Conservation (phyloP, 306 rosid genomes). For the Senna tora region DNA sequence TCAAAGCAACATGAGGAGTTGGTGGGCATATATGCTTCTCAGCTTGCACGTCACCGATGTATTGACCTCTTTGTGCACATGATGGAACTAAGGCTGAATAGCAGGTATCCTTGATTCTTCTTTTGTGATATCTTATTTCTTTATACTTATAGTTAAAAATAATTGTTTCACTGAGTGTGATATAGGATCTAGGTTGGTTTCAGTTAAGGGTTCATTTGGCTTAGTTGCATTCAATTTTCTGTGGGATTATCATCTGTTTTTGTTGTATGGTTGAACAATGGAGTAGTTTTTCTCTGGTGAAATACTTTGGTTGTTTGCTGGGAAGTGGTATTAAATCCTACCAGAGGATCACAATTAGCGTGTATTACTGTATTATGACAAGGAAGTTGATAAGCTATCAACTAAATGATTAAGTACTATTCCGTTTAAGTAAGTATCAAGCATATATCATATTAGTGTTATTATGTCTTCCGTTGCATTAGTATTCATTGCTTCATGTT, state of each 20-base stretch:
- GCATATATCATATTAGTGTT: neutral
- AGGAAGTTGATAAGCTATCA: slow-evolving; percentile 26
- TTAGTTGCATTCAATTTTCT: neutral
- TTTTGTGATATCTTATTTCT: neutral
- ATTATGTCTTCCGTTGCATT: neutral
- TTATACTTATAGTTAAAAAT: neutral
- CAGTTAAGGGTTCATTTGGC: neutral
- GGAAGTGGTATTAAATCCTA: neutral
- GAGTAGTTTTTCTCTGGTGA: neutral
- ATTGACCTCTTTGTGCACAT: slow-evolving; percentile 89
- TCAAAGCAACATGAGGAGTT: slow-evolving; percentile 90
- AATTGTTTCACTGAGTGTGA: slow-evolving; percentile 1
- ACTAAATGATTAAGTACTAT: neutral
- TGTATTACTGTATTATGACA: neutral
- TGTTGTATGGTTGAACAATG: neutral
- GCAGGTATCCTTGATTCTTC: slow-evolving; percentile 61
- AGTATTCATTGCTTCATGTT: neutral
- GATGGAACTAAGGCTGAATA: slow-evolving; percentile 91
- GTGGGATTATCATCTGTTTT: slow-evolving; percentile 1
- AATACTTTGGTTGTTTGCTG: slow-evolving; percentile 18
- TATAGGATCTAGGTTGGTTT: slow-evolving; percentile 12
- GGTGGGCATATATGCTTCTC: slow-evolving; percentile 94
- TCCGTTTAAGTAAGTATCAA: slow-evolving; percentile 10
- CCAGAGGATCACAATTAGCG: neutral
- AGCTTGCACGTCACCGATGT: slow-evolving; percentile 87